Conservation (phyloP, 805 yeast genomes). For the Kodamaea nitidulidarum region DNA sequence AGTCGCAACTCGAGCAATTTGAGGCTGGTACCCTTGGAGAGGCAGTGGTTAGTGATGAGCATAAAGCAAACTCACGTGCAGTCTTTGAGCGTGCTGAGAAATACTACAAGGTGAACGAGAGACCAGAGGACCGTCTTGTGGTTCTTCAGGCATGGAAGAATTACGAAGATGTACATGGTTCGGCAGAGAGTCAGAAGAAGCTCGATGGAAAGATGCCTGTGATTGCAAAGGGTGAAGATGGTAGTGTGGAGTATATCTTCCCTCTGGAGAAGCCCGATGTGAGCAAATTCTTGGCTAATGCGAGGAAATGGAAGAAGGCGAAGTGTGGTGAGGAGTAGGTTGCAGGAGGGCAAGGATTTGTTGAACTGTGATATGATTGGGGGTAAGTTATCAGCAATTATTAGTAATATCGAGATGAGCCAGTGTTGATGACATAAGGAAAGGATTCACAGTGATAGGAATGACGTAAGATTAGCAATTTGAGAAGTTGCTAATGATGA, state of each 20-base stretch:
- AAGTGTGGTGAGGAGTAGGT: no score
- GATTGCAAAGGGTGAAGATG: constrained; percentile 45
- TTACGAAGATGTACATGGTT: constrained; percentile 66
- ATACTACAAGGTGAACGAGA: constrained; percentile 34
- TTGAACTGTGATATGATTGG: no score
- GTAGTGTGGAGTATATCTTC: constrained; percentile 55
- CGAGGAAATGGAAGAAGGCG: constrained; percentile 25
- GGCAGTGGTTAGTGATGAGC: constrained; percentile 47
- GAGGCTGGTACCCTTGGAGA: constrained; percentile 39
- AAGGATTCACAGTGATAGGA: no score
- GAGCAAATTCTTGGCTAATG: constrained; percentile 39
- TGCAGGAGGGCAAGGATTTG: no score
- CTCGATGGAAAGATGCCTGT: constrained; percentile 52
- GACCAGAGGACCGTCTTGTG: constrained; percentile 43
- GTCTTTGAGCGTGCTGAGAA: constrained; percentile 54
- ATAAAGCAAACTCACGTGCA: constrained; percentile 47
- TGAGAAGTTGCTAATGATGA: no score
- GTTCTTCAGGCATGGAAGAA: constrained; percentile 58
- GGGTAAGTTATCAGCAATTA: no score
- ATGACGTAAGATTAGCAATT: no score
- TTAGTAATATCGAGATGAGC: no score
- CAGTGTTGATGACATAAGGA: no score
- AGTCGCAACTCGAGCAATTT: constrained; percentile 33
- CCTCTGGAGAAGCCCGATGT: constrained; percentile 52
- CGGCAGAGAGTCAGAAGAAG: constrained; percentile 26